Evolutionary conservation across 345 rosid species (phyloP).

Genomic region (Citrus trifoliata): DNA sequence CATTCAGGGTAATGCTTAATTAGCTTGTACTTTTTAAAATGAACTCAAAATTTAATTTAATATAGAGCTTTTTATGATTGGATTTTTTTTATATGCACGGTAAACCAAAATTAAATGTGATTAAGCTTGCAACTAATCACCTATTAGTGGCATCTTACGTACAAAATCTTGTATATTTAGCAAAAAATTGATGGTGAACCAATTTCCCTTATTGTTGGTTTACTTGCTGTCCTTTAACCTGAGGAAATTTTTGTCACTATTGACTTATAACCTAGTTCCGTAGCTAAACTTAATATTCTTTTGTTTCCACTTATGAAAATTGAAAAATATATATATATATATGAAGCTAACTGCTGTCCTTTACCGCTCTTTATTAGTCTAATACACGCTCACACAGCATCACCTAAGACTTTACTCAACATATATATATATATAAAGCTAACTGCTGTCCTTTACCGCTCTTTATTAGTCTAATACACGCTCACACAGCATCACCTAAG

Average conservation of each 20-base stretch:
- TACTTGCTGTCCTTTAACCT: slow-evolving; percentile 2
- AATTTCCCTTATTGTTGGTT: slow-evolving; percentile 34
- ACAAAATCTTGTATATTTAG: no score
- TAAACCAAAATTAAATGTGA: no score
- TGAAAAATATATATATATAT: background rate
- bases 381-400: background rate
- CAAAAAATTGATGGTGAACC: slow-evolving; percentile 11
- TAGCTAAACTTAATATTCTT: background rate
- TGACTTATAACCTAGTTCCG: slow-evolving; percentile 39
- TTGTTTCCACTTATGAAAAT: background rate
- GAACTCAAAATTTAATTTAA: no score
- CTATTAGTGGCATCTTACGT: no score
- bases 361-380: slow-evolving; percentile 11
- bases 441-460: slow-evolving; percentile 10
- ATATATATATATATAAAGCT: no score
- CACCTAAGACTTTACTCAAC: background rate
- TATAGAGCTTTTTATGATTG: no score
- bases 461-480: background rate
- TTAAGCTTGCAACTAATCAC: no score
- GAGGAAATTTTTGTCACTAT: background rate
- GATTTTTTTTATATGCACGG: no score
- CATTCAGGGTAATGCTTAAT: no score
- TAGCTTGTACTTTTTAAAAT: no score
- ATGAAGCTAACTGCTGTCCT: background rate
- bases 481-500: background rate